Percentiles rank a stretch among this genome's conserved stretches.
Evolutionary conservation across 257 asterid genomes (phyloP).

Genomic region (Eucommia ulmoides): DNA sequence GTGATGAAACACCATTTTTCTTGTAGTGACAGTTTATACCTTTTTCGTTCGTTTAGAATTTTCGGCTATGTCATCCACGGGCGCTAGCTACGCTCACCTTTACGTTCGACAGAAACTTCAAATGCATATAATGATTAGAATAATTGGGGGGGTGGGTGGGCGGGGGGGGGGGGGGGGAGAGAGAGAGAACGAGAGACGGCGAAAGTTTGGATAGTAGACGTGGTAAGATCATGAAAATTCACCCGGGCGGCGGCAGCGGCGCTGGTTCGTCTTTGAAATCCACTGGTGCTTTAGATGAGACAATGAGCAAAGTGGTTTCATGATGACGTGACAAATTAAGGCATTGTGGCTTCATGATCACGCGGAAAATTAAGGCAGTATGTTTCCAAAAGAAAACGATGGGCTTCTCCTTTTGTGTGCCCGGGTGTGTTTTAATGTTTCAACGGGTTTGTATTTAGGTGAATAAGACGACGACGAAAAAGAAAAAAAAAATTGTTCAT

Average conservation of each 20-base stretch:
- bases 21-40: no score
- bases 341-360: no score
- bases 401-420: not conserved
- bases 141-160: no score
- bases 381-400: no score
- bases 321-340: no score
- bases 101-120: not conserved
- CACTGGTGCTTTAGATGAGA: not conserved
- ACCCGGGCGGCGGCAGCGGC: not conserved
- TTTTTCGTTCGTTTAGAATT: no score
- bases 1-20: no score
- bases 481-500: no score
- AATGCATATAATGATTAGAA: not conserved
- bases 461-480: no score
- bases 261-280: not conserved
- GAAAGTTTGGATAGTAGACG: not conserved
- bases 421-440: no score
- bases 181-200: not conserved
- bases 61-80: not conserved
- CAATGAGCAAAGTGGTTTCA: not conserved
- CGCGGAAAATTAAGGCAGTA: no score
- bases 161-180: not conserved
- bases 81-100: not conserved
- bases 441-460: no score
- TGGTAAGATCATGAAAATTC: not conserved